A percentile compares a stretch with the other conserved stretches of the same genome.
Conservation (phyloP, 768 basidiomycete genomes). For the Phylloporus scabripes region DNA sequence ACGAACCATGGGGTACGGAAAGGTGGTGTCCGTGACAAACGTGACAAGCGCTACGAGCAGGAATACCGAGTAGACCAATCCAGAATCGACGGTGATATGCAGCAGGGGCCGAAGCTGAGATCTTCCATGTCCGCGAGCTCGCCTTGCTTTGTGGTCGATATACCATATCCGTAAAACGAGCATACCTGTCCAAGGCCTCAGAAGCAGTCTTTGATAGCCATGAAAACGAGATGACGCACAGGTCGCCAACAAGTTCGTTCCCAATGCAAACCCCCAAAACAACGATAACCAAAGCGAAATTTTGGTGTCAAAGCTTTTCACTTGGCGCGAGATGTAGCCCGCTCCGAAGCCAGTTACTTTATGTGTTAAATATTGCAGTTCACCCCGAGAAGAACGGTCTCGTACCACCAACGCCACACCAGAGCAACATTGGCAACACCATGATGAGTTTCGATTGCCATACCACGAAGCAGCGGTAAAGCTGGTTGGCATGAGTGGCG, state of each 20-base stretch:
- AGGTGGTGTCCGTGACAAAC: slow-evolving; percentile 24
- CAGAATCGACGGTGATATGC: slow-evolving; percentile 33
- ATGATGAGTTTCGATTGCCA: slow-evolving; percentile 28
- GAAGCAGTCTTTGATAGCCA: not conserved
- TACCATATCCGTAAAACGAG: slow-evolving; percentile 30
- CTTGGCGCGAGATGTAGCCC: slow-evolving; percentile 13
- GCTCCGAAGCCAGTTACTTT: slow-evolving; percentile 17
- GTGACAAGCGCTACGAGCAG: slow-evolving; percentile 32
- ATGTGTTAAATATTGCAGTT: not conserved
- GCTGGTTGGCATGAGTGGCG: slow-evolving; percentile 9
- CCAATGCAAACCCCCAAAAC: slow-evolving; percentile 32
- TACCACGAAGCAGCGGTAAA: slow-evolving; percentile 29
- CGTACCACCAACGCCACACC: slow-evolving; percentile 26
- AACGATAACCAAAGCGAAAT: slow-evolving; percentile 31
- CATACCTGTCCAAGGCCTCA: slow-evolving; percentile 14
- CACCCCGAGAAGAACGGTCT: not conserved
- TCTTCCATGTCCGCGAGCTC: slow-evolving; percentile 2
- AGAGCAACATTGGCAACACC: slow-evolving; percentile 28
- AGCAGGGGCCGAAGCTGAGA: slow-evolving; percentile 18
- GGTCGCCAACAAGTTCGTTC: slow-evolving; percentile 31
- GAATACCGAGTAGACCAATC: slow-evolving; percentile 33
- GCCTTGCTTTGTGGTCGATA: slow-evolving; percentile 19
- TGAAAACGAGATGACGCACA: slow-evolving; percentile 10
- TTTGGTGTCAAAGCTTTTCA: not conserved
- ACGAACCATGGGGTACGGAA: slow-evolving; percentile 33